phyloP scores from a whole-genome alignment of 352 stramenopile genomes.

The Phytophthora sp. region DNA sequence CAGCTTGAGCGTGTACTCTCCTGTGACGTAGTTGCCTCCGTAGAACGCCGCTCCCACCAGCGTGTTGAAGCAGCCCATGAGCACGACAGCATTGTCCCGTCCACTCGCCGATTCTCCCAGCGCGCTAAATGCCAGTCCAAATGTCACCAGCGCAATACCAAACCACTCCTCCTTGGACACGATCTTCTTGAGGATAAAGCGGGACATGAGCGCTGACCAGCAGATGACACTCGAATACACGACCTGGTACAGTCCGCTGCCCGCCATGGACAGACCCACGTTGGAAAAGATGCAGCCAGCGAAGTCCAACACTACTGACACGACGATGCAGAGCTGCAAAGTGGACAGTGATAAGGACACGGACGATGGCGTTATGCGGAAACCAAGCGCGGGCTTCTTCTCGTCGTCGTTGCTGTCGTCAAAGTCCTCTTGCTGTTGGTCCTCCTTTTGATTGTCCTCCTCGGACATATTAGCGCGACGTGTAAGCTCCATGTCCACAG shows the following conservation, averaged over 20 bases:
- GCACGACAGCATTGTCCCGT: slow-evolving; percentile 69
- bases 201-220: slow-evolving; percentile 84
- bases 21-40: slow-evolving; percentile 85
- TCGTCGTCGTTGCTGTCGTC: slow-evolving; percentile 26
- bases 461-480: slow-evolving; percentile 37
- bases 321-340: slow-evolving; percentile 65
- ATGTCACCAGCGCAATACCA: slow-evolving; percentile 84
- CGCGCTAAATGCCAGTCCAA: slow-evolving; percentile 82
- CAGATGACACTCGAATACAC: slow-evolving; percentile 89
- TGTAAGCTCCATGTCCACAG: slow-evolving; percentile 55
- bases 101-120: slow-evolving; percentile 70
- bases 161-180: slow-evolving; percentile 79
- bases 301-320: slow-evolving; percentile 84
- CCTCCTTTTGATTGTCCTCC: slow-evolving; percentile 30
- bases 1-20: slow-evolving; percentile 84
- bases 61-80: slow-evolving; percentile 88
- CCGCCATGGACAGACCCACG: slow-evolving; percentile 80
- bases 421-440: slow-evolving; percentile 18
- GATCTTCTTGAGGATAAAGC: slow-evolving; percentile 77
- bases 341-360: slow-evolving; percentile 57
- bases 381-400: slow-evolving; percentile 24
- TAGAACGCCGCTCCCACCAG: slow-evolving; percentile 85
- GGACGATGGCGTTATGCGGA: slow-evolving; percentile 31
- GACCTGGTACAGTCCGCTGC: slow-evolving; percentile 83
- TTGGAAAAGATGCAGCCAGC: slow-evolving; percentile 88